phyloP scores from a whole-genome alignment of 176 grass and related monocot species.

The Cenchrus americanus region DNA sequence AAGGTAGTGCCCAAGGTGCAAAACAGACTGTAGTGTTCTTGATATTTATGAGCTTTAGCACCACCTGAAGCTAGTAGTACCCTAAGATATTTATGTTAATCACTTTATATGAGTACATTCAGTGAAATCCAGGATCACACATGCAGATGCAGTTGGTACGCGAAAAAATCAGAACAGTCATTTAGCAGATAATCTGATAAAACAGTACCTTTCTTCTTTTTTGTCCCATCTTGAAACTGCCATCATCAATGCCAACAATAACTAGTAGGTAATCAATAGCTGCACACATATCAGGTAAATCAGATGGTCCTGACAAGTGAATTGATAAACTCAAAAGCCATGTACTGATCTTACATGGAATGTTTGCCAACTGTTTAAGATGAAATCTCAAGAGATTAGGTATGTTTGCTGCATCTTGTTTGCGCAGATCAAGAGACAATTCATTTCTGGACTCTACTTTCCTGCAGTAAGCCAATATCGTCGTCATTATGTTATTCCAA shows the following conservation, averaged over 20 bases:
- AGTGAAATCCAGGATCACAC: conserved; percentile 26
- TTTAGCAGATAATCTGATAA: conserved; percentile 1
- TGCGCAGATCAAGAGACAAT: conserved; percentile 59
- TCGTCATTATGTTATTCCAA: conserved; percentile 19
- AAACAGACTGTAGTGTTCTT: conserved; percentile 7
- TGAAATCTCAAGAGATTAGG: conserved; percentile 68
- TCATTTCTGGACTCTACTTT: conserved; percentile 53
- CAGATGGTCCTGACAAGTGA: conserved; percentile 37
- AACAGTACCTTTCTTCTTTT: conserved; percentile 72
- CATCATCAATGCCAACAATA: conserved; percentile 58
- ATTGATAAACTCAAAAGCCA: conserved; percentile 25
- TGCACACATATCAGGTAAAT: conserved; percentile 50
- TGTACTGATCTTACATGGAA: conserved; percentile 70
- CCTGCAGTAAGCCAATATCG: conserved; percentile 54
- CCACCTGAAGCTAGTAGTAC: neutral
- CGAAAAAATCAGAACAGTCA: conserved; percentile 28
- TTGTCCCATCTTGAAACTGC: conserved; percentile 75
- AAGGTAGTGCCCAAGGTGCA: neutral
- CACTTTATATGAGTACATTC: neutral
- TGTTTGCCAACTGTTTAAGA: conserved; percentile 75
- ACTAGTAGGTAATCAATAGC: conserved; percentile 71
- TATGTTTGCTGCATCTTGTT: conserved; percentile 57
- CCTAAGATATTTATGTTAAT: conserved; percentile 2
- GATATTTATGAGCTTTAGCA: neutral
- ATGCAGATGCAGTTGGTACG: conserved; percentile 18